Base-by-base conservation (phyloP, 169 alveolate genomes). In the Plasmodium coatneyi region DNA sequence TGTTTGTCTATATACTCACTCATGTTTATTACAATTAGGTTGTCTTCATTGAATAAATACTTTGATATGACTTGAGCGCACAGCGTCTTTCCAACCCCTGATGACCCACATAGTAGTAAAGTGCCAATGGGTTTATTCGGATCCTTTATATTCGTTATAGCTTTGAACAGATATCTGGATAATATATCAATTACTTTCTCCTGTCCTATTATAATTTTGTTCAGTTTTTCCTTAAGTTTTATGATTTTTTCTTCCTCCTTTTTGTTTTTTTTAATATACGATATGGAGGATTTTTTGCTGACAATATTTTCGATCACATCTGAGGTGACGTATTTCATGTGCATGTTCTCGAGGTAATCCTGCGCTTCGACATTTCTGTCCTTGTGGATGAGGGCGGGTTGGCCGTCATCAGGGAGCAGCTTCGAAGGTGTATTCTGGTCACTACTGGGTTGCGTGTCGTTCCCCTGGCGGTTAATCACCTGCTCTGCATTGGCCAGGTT, bases 11-110 rank as follows among this genome's bases (percentile, higher is more conserved):
- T 97, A 93, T 97, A 98, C 84, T 98, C 99, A 28, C 97, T 95
- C 99, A 98, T 98, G 92, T 98, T 98, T n/a, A 97, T 95, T 39
- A 97, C 97, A 25, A 97, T 96, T 93, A 96, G 71, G 71, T 93
- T 96, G 52, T 95, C 96, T 52, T 93, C 93, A 41, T 97, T 81
- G 81, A 98, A 98, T 90, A 97, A 79, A 84, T 95, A 96, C 32
- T 96, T 96, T 6, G 99, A 97, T 83, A 98, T 95, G n/a, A 98
- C 97, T 84, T 95, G 97, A 87, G 98, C 97, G 72, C 97, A 95
- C 82, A 97, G 98, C 0, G 99, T 97, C 90, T 98, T 98, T 43
- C 99, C 99, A 2, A 97, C 98, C 12, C 98, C 98, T 0, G 98
- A 96, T 41, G 98, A 98, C 10, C 99, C 99, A 66, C 98, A 97